phyloP scores from a whole-genome alignment of 768 basidiomycete species.

The Boletus sp. region DNA sequence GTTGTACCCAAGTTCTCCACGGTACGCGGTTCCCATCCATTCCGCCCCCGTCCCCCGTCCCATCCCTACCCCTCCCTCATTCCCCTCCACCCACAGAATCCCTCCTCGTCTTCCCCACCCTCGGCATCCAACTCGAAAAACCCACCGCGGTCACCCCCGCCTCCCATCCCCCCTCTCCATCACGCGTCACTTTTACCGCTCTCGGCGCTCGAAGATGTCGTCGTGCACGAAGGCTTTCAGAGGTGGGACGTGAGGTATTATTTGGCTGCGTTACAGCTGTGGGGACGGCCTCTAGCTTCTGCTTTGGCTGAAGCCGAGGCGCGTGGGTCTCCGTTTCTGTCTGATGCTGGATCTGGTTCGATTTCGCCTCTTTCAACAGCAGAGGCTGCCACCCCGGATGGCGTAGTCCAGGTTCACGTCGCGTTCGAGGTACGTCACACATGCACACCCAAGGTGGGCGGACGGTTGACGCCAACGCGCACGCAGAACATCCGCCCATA shows the following conservation, averaged over 20 bases:
- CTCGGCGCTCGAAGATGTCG: conserved; percentile 51
- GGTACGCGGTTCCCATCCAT: conserved; percentile 33
- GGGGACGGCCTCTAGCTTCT: background rate
- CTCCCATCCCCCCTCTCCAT: conserved; percentile 25
- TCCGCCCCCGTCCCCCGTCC: too few relatives aligned
- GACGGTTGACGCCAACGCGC: background rate
- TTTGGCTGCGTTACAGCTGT: conserved; percentile 45
- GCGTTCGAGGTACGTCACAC: conserved; percentile 52
- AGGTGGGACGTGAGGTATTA: conserved; percentile 76
- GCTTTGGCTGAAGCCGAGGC: background rate
- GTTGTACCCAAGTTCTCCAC: conserved; percentile 46
- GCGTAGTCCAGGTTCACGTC: conserved; percentile 43
- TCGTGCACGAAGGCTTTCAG: conserved; percentile 72
- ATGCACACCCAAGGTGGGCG: background rate
- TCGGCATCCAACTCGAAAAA: conserved; percentile 77
- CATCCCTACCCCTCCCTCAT: background rate
- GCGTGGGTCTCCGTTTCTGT: background rate
- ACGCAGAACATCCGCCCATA: conserved; percentile 64
- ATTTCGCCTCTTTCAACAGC: background rate
- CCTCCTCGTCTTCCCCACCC: conserved; percentile 58
- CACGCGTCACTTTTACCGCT: conserved; percentile 58
- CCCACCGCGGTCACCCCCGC: conserved; percentile 52
- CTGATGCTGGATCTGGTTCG: too few relatives aligned
- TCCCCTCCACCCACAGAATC: conserved; percentile 51
- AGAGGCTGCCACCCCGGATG: background rate